These are phyloP conservation scores for Mycena amicta DNA, from an alignment of 768 basidiomycete genomes.

Conservation along the genomic window DNA sequence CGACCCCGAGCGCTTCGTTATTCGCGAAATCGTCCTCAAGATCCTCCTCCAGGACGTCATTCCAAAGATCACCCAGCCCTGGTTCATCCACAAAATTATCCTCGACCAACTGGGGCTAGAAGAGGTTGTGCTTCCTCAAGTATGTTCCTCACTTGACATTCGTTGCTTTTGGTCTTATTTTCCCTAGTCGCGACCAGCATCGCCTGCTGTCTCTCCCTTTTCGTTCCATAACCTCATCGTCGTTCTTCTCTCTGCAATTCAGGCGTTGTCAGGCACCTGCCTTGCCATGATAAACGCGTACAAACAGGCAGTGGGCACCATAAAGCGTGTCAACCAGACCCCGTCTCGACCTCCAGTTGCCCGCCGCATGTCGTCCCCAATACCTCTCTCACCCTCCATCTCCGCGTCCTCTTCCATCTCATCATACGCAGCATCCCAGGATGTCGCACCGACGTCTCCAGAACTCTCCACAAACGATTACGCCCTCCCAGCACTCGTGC, in stretches of 20 bases:
- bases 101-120: slow-evolving; percentile 64
- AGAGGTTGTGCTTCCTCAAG: slow-evolving; percentile 33
- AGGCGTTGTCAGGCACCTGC: slow-evolving; percentile 68
- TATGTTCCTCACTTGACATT: slow-evolving; percentile 17
- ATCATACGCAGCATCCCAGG: slow-evolving; percentile 16
- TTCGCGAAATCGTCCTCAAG: slow-evolving; percentile 83
- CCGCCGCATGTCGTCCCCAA: slow-evolving; percentile 6
- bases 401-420: slow-evolving; percentile 20
- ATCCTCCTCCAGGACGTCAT: slow-evolving; percentile 69
- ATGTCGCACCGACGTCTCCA: slow-evolving; percentile 12
- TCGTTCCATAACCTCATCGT: slow-evolving; percentile 57
- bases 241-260: slow-evolving; percentile 72
- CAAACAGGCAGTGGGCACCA: slow-evolving; percentile 63
- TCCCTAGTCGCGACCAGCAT: slow-evolving; percentile 29
- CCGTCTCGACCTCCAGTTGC: slow-evolving; percentile 8
- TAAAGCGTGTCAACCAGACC: slow-evolving; percentile 64
- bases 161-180: slow-evolving; percentile 9
- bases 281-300: slow-evolving; percentile 70
- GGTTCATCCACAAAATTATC: slow-evolving; percentile 81
- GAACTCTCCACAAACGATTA: slow-evolving; percentile 34
- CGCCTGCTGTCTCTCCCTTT: slow-evolving; percentile 30
- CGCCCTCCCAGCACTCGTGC: slow-evolving; percentile 42
- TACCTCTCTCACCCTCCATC: slow-evolving; percentile 7
- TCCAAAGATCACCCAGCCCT: slow-evolving; percentile 78
- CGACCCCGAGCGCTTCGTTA: slow-evolving; percentile 77